phyloP scores from a whole-genome alignment of 2,329 filamentous ascomycete genomes.

The Pseudogymnoascus sp. region DNA sequence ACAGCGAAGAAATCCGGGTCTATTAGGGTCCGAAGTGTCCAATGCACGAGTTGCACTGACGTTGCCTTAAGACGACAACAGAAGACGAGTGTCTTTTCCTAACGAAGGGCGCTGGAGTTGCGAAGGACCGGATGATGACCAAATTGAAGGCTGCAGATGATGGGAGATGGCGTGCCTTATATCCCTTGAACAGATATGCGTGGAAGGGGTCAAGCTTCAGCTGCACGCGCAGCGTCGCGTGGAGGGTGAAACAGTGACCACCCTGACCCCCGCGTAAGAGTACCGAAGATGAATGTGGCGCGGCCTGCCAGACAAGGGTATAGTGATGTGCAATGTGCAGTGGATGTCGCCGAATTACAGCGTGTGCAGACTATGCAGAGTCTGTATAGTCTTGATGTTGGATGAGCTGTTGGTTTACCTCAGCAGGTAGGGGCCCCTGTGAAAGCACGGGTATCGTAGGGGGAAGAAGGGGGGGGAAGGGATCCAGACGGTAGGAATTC shows the following conservation, averaged over 20 bases:
- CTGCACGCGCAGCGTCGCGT: not conserved
- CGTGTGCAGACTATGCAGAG: not conserved
- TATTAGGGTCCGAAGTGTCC: not conserved
- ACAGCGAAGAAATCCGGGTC: not conserved
- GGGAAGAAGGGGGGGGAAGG: too few species aligned
- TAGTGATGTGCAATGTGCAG: not conserved
- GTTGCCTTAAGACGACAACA: not conserved
- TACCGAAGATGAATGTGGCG: constrained; percentile 1
- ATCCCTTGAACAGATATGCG: not conserved
- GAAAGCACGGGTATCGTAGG: not conserved
- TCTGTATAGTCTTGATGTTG: not conserved
- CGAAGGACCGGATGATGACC: not conserved
- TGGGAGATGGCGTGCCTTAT: constrained; percentile 9
- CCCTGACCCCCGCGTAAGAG: constrained; percentile 1
- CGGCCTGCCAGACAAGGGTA: constrained; percentile 2
- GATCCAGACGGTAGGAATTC: not conserved
- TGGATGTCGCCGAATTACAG: not conserved
- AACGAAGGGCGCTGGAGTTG: not conserved
- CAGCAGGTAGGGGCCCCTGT: not conserved
- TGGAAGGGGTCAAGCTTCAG: not conserved
- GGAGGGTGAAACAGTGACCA: constrained; percentile 7
- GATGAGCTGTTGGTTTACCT: not conserved
- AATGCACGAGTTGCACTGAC: constrained; percentile 4
- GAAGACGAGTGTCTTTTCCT: not conserved
- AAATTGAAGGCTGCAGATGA: not conserved